Evolutionary conservation across 306 rosid genomes (phyloP).

Genomic region (Quercus rubra): DNA sequence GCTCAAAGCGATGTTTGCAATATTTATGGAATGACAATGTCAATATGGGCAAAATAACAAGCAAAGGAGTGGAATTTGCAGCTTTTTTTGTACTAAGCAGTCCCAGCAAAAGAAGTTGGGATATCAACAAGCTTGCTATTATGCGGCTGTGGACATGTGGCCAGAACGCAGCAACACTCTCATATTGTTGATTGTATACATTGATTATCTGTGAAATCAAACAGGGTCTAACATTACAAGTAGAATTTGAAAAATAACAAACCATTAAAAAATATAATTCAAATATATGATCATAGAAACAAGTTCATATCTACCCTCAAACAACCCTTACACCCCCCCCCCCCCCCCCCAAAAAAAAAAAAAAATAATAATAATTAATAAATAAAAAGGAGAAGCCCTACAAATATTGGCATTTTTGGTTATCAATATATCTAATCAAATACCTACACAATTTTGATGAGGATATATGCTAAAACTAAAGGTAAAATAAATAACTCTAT

Average conservation of each 20-base stretch:
- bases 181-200: constrained; percentile 89
- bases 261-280: neutral
- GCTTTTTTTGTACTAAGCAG: constrained; percentile 95
- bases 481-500: neutral
- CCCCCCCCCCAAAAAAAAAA: no score
- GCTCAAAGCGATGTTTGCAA: constrained; percentile 82
- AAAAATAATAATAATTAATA: no score
- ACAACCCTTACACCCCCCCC: no score
- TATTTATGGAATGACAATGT: constrained; percentile 83
- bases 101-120: constrained; percentile 88
- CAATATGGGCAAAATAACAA: constrained; percentile 66
- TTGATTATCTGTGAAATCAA: constrained; percentile 71
- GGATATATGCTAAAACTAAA: neutral
- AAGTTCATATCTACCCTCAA: neutral
- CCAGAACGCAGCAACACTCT: constrained; percentile 98
- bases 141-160: constrained; percentile 96
- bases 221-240: neutral
- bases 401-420: neutral
- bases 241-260: neutral
- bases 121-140: constrained; percentile 83
- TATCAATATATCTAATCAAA: neutral
- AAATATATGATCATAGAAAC: neutral
- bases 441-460: neutral
- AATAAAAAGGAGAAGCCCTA: neutral
- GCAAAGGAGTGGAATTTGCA: constrained; percentile 88